Base-by-base conservation (phyloP, 1,139 yeast genomes). In the Kodamaea fungicola region DNA sequence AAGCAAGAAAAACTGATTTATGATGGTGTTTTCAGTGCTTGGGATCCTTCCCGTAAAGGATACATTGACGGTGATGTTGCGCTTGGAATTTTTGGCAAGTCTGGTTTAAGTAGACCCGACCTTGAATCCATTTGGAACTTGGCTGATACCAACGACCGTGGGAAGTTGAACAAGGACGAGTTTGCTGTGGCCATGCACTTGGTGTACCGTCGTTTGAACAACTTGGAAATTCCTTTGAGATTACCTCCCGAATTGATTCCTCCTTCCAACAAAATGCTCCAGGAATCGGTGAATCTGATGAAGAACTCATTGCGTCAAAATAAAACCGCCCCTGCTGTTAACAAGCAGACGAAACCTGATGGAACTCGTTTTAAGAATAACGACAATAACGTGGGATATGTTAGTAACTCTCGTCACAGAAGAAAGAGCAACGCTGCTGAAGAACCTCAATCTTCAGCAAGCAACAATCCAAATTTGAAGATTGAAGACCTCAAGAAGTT, bases 101-200 rank as follows among this genome's bases (percentile, higher is more conserved):
- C 95, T 22, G 97, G 97, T 1, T 75, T 92, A 47, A 74, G 81
- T 40, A 78, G 97, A 59, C 75, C 80, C 7, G 97, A 90, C 50
- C 72, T 92, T 44, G 97, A 90, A 58, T 72, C 81, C 28, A 87
- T 92, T 45, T 92, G 98, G 98, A 88, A 84, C 38, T 67, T 84
- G 46, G 77, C 84, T 27, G 90, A 85, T 53, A 69, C 78, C 13
- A 79, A 80, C 38, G 83, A 83, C 52, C 73, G 80, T 40, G 89
- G 92, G 2, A 81, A 78, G 54, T 70, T 84, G 47, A 83, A 83
- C 55, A 80, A 78, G 51, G 90, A 84, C 57, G 89, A 83, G 51
- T 84, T 84, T 62, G 83, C 89, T 0, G 83, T 83, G 33, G 92
- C 92, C 16, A 84, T 84, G 94, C 90, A 84, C 62, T 64, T 84